Evolutionary conservation across 2,329 filamentous ascomycete species (phyloP), one percentile per base, ranked within the genome.

Genomic region (Aspergillus sp.): DNA sequence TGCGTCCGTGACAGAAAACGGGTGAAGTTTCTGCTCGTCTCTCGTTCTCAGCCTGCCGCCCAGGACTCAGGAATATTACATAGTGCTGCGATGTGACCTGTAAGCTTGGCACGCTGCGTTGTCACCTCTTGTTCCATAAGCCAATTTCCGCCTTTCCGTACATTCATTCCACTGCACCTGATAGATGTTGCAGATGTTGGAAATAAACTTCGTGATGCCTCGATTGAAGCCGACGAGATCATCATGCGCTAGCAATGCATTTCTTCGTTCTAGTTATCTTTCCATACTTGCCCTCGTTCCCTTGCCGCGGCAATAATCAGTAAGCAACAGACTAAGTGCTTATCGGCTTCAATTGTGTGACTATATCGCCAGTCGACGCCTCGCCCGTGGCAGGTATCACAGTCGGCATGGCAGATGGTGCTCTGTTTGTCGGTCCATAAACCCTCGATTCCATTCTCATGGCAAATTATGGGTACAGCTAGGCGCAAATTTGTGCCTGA

Each of bases 61-160:
- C n/a, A n/a, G n/a, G n/a, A 24, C 5, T 9, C 26, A 30, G 26
- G 9, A 30, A 30, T 30, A 11, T 24, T 24, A 24, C 22, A 30
- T 9, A 11, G 9, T 30, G 22, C 22, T 30, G 26, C 9, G 26
- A 30, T 51, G 38, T 51, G 30, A 18, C 18, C 39, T 20, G 39
- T 42, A 42, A 2, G 47, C 45, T 55, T 50, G 38, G 45, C 53
- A 12, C 44, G 36, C 45, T 49, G 26, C 24, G 38, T 50, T 55
- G 45, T 50, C 52, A 49, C 24, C 39, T n/a, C 22, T 45, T n/a
- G 43, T n/a, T 45, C 43, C n/a, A 13, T 13, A n/a, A n/a, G 43
- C 43, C 36, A 30, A 45, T 45, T 44, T 44, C 24, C 20, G 24
- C 22, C 20, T 24, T 20, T 3, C 34, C 15, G 34, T 6, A 5